phyloP scores from a whole-genome alignment of 768 basidiomycete genomes.

The Russula olivacea region DNA sequence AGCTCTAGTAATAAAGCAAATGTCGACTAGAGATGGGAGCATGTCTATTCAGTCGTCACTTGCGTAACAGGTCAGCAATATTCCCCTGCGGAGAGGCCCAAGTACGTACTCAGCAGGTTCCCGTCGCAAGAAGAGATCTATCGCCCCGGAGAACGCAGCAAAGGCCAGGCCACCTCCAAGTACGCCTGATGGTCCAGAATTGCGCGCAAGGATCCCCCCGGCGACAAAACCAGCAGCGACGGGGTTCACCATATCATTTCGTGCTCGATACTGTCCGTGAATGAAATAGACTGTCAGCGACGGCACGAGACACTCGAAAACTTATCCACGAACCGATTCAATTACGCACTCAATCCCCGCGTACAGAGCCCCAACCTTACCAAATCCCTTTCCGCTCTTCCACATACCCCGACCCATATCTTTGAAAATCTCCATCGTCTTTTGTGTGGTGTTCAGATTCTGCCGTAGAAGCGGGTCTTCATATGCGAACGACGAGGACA shows the following conservation, averaged over 20 bases:
- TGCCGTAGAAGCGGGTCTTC: slow-evolving; percentile 84
- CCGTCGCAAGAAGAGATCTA: slow-evolving; percentile 78
- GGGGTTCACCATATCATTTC: slow-evolving; percentile 91
- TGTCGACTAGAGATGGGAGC: background rate
- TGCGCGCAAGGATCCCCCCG: slow-evolving; percentile 82
- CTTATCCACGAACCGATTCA: slow-evolving; percentile 65
- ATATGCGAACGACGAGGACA: slow-evolving; percentile 92
- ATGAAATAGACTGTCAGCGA: background rate
- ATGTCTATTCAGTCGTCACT: slow-evolving; percentile 18
- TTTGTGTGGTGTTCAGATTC: slow-evolving; percentile 60
- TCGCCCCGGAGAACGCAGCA: slow-evolving; percentile 87
- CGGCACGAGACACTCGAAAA: background rate
- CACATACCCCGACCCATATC: slow-evolving; percentile 96
- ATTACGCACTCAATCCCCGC: slow-evolving; percentile 95
- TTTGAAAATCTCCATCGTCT: slow-evolving; percentile 78
- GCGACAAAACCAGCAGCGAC: slow-evolving; percentile 82
- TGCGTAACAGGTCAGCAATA: background rate
- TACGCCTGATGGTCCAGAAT: slow-evolving; percentile 81
- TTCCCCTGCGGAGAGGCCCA: background rate
- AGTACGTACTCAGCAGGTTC: slow-evolving; percentile 68
- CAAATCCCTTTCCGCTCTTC: slow-evolving; percentile 85
- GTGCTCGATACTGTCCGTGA: slow-evolving; percentile 79
- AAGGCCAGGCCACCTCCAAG: slow-evolving; percentile 88
- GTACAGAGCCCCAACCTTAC: slow-evolving; percentile 88
- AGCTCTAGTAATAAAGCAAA: slow-evolving; percentile 1